phyloP scores from a whole-genome alignment of 441 rosid species.

The Capsella rubella region DNA sequence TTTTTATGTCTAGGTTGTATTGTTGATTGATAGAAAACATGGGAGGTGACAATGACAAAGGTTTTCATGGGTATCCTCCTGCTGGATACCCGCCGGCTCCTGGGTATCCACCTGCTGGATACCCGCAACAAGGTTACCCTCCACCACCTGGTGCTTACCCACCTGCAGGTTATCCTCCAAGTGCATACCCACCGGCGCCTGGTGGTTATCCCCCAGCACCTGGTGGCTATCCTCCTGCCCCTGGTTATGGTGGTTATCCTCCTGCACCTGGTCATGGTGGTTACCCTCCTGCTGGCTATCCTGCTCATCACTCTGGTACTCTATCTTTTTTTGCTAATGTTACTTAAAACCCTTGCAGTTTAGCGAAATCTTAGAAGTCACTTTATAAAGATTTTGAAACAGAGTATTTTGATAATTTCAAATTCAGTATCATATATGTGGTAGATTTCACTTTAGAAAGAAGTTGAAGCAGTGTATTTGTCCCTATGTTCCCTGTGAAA shows the following conservation, averaged over 20 bases:
- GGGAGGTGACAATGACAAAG: constrained; percentile 66
- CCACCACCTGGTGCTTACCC: constrained; percentile 34
- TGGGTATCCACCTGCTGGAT: constrained; percentile 46
- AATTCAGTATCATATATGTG: background rate
- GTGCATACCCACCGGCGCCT: constrained; percentile 46
- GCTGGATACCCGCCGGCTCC: constrained; percentile 45
- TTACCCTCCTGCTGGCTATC: constrained; percentile 52
- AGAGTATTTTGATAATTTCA: too few species aligned
- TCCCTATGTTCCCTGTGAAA: background rate
- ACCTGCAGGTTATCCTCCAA: constrained; percentile 35
- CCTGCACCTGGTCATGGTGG: constrained; percentile 39
- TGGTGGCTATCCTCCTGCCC: constrained; percentile 43
- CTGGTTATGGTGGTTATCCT: constrained; percentile 43
- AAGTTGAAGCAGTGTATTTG: background rate
- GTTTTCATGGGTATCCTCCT: constrained; percentile 50
- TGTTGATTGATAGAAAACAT: constrained; percentile 41
- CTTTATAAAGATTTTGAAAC: background rate
- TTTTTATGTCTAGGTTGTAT: constrained; percentile 4
- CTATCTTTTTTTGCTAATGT: background rate
- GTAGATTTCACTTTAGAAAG: background rate
- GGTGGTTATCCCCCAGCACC: constrained; percentile 45
- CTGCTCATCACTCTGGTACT: constrained; percentile 57
- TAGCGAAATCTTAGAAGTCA: background rate
- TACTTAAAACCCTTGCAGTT: background rate
- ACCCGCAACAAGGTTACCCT: constrained; percentile 44